phyloP scores from a whole-genome alignment of 164 flowering plant species.

The Macadamia integrifolia region DNA sequence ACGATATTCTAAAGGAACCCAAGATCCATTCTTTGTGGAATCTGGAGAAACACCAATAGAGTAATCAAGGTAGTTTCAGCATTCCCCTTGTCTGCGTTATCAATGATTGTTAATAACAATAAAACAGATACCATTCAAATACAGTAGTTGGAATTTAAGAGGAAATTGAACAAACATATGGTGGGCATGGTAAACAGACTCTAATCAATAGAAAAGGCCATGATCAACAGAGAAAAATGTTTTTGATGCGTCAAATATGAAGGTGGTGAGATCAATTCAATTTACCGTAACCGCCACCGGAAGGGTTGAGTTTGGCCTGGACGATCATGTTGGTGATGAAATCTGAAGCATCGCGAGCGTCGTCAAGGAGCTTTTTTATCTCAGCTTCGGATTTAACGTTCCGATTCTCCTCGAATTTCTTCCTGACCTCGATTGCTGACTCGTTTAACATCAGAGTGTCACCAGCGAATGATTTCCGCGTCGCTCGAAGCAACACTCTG shows the following conservation, averaged over 20 bases:
- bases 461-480: slow-evolving; percentile 72
- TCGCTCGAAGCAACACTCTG: slow-evolving; percentile 65
- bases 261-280: too few relatives aligned
- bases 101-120: too few relatives aligned
- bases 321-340: slow-evolving; percentile 45
- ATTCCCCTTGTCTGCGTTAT: too few relatives aligned
- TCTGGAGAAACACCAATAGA: too few relatives aligned
- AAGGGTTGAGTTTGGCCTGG: slow-evolving; percentile 63
- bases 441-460: slow-evolving; percentile 58
- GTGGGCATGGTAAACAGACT: background rate
- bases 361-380: slow-evolving; percentile 50
- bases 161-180: background rate
- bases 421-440: slow-evolving; percentile 60
- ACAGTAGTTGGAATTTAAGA: too few relatives aligned
- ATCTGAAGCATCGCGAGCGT: slow-evolving; percentile 62
- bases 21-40: too few relatives aligned
- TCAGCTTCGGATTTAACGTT: slow-evolving; percentile 50
- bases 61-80: too few relatives aligned
- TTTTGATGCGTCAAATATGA: background rate
- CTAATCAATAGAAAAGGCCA: too few relatives aligned
- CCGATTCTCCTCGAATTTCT: slow-evolving; percentile 77
- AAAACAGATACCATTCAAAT: too few relatives aligned
- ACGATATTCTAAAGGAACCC: too few relatives aligned
- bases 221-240: background rate
- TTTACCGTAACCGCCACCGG: slow-evolving; percentile 69